Base-by-base conservation (phyloP, 768 basidiomycete genomes). In the Russula ochroleuca region DNA sequence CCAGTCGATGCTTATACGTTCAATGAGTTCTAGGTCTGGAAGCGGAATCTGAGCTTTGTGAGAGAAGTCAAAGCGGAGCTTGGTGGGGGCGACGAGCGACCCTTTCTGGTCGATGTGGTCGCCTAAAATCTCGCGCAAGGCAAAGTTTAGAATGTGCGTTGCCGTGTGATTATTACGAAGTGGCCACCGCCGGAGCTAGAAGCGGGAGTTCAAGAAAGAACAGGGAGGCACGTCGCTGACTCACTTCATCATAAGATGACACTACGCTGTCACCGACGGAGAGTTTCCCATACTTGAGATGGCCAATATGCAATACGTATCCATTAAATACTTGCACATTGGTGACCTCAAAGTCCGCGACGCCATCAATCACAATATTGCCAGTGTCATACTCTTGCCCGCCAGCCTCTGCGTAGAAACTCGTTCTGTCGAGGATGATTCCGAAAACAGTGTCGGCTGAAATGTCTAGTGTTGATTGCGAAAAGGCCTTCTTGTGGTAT, bases 31-130 rank as follows among this genome's bases (percentile, higher is more conserved):
- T 38, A 98, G 81, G 56, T 98, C 95, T 3, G 83, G 74, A 1
- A 84, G 73, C n/a, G 83, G 73, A 65, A 98, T 89, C 64, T 86
- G 87, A 2, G 92, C 82, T 74, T 97, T 98, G 78, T 99, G 97
- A 19, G 93, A 95, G 75, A 98, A 99, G 75, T 99, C 97, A 76
- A 99, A 99, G 19, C 97, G 92, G 28, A 99, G 84, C 75, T 97
- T 98, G 25, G 87, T 85, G 0, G 94, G 93, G 1, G 97, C 94
- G 66, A 99, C 97, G 51, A 99, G 85, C 4, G 97, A 98, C 37
- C 97, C 97, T 73, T 92, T 97, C 74, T 99, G 97, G 74, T 98
- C 97, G 64, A 98, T 88, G 71, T 98, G 97, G 73, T 98, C 94
- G 28, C 97, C 97, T 13, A 98, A 85, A 13, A 93, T 84, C 72